Conservation (phyloP, 495 filamentous ascomycete genomes). For the Neurospora sp. region DNA sequence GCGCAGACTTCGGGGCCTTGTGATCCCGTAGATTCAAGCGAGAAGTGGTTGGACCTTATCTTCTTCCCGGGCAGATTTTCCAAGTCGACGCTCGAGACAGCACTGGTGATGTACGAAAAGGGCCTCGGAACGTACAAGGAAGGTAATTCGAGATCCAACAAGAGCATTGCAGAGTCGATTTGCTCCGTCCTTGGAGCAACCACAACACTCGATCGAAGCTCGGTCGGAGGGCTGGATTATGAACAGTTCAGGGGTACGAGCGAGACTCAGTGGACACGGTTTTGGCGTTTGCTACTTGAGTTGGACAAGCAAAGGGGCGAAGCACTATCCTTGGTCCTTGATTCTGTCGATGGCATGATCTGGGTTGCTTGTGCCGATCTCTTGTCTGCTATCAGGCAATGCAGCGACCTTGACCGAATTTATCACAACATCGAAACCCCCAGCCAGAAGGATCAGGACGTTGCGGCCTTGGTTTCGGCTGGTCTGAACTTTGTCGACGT, state of each 20-base stretch:
- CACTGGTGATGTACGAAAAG: constrained; percentile 62
- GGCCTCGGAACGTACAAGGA: constrained; percentile 38
- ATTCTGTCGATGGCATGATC: constrained; percentile 57
- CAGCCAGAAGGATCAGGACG: constrained; percentile 23
- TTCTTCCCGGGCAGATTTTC: constrained; percentile 73
- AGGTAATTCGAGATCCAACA: constrained; percentile 30
- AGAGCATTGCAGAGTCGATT: constrained; percentile 53
- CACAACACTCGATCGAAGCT: constrained; percentile 47
- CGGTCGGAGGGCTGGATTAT: constrained; percentile 60
- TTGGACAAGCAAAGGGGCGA: constrained; percentile 79
- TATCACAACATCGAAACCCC: constrained; percentile 41
- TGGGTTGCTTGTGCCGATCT: constrained; percentile 77
- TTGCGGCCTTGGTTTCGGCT: constrained; percentile 44
- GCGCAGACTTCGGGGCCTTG: constrained; percentile 45
- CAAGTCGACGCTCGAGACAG: constrained; percentile 68
- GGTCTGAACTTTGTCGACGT: constrained; percentile 48
- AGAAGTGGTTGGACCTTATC: constrained; percentile 65
- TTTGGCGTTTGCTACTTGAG: constrained; percentile 75
- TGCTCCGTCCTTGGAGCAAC: constrained; percentile 58
- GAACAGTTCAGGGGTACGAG: constrained; percentile 58
- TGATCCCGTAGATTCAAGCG: constrained; percentile 53
- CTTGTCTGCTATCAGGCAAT: constrained; percentile 66
- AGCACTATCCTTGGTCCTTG: constrained; percentile 63
- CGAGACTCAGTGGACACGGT: constrained; percentile 79
- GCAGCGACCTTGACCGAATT: constrained; percentile 65